phyloP scores from a whole-genome alignment of 225 moss, liverwort and hornwort genomes.

The Climacium dendroides region DNA sequence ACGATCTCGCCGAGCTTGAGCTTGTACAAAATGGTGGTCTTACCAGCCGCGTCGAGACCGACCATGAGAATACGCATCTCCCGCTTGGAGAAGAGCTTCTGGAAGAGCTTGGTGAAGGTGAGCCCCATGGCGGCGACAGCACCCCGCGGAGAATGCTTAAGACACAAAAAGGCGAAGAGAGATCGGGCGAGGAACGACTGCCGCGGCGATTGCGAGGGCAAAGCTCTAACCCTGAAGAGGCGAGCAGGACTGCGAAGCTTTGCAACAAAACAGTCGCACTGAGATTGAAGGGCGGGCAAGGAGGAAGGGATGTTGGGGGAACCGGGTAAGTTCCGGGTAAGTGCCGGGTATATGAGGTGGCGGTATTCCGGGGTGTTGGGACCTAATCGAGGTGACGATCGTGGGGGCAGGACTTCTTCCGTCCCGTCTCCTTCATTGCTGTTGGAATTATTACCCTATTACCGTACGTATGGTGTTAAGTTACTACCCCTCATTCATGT shows the following conservation, averaged over 20 bases:
- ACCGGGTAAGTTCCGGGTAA: not conserved
- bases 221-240: not conserved
- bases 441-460: not conserved
- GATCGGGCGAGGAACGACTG: not conserved
- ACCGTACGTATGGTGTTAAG: not conserved
- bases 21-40: slow-evolving; percentile 98
- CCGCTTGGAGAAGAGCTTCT: slow-evolving; percentile 94
- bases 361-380: not conserved
- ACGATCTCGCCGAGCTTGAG: slow-evolving; percentile 98
- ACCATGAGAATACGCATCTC: slow-evolving; percentile 99
- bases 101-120: slow-evolving; percentile 94
- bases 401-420: not conserved
- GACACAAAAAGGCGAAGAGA: not conserved
- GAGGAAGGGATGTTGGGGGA: not conserved
- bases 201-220: not conserved
- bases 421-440: not conserved
- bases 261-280: not conserved
- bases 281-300: not conserved
- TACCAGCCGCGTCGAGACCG: slow-evolving; percentile 98
- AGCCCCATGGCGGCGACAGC: slow-evolving; percentile 72
- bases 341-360: not conserved
- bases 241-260: not conserved
- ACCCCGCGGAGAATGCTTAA: not conserved
- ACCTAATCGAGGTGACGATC: slow-evolving; percentile 18
- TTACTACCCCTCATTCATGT: not conserved